Evolutionary conservation across 2,329 filamentous ascomycete genomes (phyloP).

Genomic region (Emmonsiellopsis sp.): DNA sequence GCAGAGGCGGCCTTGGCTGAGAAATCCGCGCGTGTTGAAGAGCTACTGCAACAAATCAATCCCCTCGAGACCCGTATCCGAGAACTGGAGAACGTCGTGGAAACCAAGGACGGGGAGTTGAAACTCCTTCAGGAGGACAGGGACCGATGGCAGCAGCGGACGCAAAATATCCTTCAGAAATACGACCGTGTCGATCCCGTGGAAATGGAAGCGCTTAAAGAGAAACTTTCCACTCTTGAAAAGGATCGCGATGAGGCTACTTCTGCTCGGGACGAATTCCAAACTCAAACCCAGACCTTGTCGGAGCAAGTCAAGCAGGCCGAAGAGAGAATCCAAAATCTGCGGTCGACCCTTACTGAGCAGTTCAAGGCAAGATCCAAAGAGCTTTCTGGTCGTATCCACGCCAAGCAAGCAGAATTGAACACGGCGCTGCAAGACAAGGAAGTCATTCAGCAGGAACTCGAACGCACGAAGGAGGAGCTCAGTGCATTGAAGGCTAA

Average conservation of each 20-base stretch:
- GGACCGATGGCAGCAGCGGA: slow-evolving; percentile 91
- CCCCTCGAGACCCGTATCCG: slow-evolving; percentile 72
- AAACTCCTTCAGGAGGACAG: slow-evolving; percentile 83
- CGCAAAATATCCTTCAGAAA: slow-evolving; percentile 89
- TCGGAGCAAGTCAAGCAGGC: slow-evolving; percentile 39
- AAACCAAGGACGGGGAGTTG: slow-evolving; percentile 77
- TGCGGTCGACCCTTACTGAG: slow-evolving; percentile 35
- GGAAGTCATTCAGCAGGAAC: slow-evolving; percentile 56
- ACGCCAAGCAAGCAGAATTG: slow-evolving; percentile 41
- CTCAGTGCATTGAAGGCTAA: slow-evolving; percentile 42
- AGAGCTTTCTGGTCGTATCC: slow-evolving; percentile 57
- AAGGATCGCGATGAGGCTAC: slow-evolving; percentile 58
- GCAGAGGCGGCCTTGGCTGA: slow-evolving; percentile 66
- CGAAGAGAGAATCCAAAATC: slow-evolving; percentile 42
- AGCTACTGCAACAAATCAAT: slow-evolving; percentile 64
- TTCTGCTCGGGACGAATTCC: slow-evolving; percentile 40
- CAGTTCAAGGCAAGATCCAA: slow-evolving; percentile 48
- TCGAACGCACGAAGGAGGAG: slow-evolving; percentile 54
- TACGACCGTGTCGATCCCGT: slow-evolving; percentile 92
- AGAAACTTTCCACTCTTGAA: slow-evolving; percentile 58
- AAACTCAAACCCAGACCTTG: slow-evolving; percentile 40
- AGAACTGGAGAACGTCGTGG: slow-evolving; percentile 72
- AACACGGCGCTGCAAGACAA: slow-evolving; percentile 51
- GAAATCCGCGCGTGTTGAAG: slow-evolving; percentile 64
- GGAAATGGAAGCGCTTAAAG: slow-evolving; percentile 81